Evolutionary conservation across 306 rosid species (phyloP).

Genomic region (Abrus precatorius): DNA sequence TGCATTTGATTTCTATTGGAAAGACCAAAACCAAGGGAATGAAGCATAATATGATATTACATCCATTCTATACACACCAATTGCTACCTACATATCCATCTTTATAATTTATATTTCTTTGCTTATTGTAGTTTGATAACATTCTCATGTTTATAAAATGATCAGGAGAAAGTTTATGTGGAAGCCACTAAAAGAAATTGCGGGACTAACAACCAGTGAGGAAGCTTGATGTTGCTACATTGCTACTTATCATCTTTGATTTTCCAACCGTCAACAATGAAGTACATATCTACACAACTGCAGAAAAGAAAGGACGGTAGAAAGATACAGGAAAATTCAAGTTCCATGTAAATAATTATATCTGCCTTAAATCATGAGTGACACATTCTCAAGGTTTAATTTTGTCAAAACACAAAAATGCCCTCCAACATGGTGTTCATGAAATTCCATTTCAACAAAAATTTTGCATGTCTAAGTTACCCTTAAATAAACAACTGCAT

Average conservation of each 20-base stretch:
- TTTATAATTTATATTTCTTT: neutral
- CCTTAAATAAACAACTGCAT: too few relatives aligned
- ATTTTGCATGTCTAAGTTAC: too few relatives aligned
- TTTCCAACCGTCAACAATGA: conserved; percentile 10
- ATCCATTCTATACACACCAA: neutral
- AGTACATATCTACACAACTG: conserved; percentile 7
- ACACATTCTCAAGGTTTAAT: conserved; percentile 43
- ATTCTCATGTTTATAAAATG: conserved; percentile 18
- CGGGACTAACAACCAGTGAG: conserved; percentile 62
- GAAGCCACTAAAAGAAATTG: conserved; percentile 89
- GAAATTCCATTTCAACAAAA: conserved; percentile 33
- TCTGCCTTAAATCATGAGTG: conserved; percentile 36
- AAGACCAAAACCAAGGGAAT: too few relatives aligned
- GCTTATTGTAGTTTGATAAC: neutral
- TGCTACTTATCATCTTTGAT: conserved; percentile 21
- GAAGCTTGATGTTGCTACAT: conserved; percentile 44
- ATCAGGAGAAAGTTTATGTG: conserved; percentile 89
- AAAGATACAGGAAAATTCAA: neutral
- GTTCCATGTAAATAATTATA: conserved; percentile 54
- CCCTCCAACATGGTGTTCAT: conserved; percentile 26
- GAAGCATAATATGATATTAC: neutral
- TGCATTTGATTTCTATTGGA: too few relatives aligned
- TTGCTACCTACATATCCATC: neutral
- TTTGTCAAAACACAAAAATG: conserved; percentile 26
- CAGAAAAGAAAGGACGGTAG: conserved; percentile 14